Conservation (phyloP, 441 rosid species). For the Sinapis alba region DNA sequence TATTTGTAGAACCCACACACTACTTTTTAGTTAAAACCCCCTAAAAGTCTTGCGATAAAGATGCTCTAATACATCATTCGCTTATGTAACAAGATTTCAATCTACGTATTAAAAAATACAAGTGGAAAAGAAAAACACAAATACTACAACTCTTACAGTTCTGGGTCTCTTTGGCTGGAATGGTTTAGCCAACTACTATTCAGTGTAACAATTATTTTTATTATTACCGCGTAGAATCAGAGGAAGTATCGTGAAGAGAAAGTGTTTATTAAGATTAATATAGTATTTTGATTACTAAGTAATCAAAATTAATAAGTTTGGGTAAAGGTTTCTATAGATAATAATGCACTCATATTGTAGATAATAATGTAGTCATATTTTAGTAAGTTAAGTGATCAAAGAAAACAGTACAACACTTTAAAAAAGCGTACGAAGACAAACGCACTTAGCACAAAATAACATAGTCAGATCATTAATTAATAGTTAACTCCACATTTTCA, state of each 20-base stretch:
- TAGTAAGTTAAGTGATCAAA: too few species aligned
- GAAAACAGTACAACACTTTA: too few species aligned
- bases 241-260: neutral
- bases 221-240: neutral
- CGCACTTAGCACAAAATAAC: too few species aligned
- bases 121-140: neutral
- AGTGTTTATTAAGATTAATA: neutral
- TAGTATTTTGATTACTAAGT: neutral
- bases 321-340: too few species aligned
- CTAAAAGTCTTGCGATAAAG: too few species aligned
- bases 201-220: slow-evolving; percentile 8
- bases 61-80: neutral
- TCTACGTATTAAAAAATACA: slow-evolving; percentile 1
- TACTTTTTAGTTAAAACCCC: too few species aligned
- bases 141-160: neutral
- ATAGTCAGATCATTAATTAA: too few species aligned
- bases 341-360: too few species aligned
- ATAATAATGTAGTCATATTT: neutral
- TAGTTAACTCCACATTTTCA: too few species aligned
- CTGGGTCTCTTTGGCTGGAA: neutral
- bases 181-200: slow-evolving; percentile 21
- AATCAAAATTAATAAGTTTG: too few species aligned
- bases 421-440: too few species aligned
- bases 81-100: neutral
- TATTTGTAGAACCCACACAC: too few species aligned